Conservation (phyloP, 768 basidiomycete species). For the Pleurotus tuber-regium region DNA sequence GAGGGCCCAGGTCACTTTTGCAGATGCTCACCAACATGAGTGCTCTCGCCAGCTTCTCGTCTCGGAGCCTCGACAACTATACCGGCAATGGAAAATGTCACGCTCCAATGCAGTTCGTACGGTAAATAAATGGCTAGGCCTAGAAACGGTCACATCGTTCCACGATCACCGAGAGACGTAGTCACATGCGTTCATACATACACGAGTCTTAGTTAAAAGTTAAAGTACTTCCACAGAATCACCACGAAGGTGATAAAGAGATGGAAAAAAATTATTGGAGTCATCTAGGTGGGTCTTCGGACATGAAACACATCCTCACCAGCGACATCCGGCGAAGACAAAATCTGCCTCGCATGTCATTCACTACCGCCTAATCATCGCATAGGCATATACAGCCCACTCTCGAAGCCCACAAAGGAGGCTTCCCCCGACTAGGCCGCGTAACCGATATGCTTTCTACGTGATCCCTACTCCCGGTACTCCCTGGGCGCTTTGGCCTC, state of each 20-base stretch:
- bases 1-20: too few relatives aligned
- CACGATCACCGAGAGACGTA: too few relatives aligned
- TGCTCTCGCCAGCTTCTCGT: too few relatives aligned
- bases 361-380: slow-evolving; percentile 12
- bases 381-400: slow-evolving; percentile 21
- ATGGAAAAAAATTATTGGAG: slow-evolving; percentile 20
- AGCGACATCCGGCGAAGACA: slow-evolving; percentile 13
- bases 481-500: slow-evolving; percentile 32
- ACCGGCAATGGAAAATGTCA: too few relatives aligned
- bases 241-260: slow-evolving; percentile 20
- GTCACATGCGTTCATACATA: too few relatives aligned
- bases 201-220: too few relatives aligned
- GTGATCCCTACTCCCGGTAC: slow-evolving; percentile 33
- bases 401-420: slow-evolving; percentile 37
- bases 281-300: slow-evolving; percentile 19
- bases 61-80: too few relatives aligned
- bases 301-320: slow-evolving; percentile 13
- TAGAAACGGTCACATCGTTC: too few relatives aligned
- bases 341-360: slow-evolving; percentile 12
- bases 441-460: slow-evolving; percentile 30
- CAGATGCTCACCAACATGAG: too few relatives aligned
- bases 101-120: too few relatives aligned
- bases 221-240: too few relatives aligned
- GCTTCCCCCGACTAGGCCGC: slow-evolving; percentile 38
- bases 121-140: too few relatives aligned